These are phyloP conservation scores for Sungouiozyma ichnusensis DNA, from an alignment of 805 yeast species.

Conservation along the genomic window DNA sequence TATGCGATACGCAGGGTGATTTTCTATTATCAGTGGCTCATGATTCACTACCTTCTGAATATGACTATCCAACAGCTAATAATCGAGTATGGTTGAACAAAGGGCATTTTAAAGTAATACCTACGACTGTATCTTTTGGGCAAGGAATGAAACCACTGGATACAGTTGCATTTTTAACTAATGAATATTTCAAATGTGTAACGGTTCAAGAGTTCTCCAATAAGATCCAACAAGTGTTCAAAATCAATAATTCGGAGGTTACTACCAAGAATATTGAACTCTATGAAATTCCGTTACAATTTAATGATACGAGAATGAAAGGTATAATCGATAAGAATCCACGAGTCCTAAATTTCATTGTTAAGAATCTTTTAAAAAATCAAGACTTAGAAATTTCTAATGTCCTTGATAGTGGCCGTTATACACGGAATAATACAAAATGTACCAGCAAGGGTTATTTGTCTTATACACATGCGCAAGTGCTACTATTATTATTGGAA, in stretches of 20 bases:
- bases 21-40: conserved; percentile 41
- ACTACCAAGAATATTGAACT: conserved; percentile 2
- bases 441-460: conserved; percentile 6
- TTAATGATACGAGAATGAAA: conserved; percentile 10
- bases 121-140: conserved; percentile 27
- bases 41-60: conserved; percentile 36
- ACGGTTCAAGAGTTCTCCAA: conserved; percentile 17
- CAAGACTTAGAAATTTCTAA: conserved; percentile 2
- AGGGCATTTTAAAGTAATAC: conserved; percentile 33
- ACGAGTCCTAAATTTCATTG: conserved; percentile 11
- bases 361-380: conserved; percentile 8
- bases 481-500: conserved; percentile 12
- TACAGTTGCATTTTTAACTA: conserved; percentile 32
- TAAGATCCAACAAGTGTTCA: conserved; percentile 9
- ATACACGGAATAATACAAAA: background rate
- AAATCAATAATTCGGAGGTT: conserved; percentile 4
- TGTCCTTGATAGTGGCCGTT: background rate
- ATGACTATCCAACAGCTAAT: conserved; percentile 31
- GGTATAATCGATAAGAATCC: conserved; percentile 11
- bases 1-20: conserved; percentile 48
- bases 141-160: conserved; percentile 31
- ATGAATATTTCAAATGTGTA: conserved; percentile 29
- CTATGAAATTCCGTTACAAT: conserved; percentile 2
- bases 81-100: conserved; percentile 46
- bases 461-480: conserved; percentile 10